Evolutionary conservation across 495 filamentous ascomycete species (phyloP).

Genomic region (Tuber aestivum): DNA sequence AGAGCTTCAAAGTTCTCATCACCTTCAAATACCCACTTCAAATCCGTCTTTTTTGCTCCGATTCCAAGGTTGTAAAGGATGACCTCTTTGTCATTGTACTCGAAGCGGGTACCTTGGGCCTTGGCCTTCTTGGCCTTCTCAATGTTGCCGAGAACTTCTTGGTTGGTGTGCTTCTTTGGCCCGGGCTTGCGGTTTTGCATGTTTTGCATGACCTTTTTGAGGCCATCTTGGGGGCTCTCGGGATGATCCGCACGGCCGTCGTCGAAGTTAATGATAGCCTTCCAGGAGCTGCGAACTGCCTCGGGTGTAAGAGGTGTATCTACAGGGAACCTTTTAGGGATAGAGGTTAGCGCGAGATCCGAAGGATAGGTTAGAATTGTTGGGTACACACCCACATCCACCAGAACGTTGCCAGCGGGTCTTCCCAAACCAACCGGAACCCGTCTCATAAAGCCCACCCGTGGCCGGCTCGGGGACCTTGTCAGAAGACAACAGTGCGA

Average conservation of each 20-base stretch:
- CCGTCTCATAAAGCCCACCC: conserved; percentile 90
- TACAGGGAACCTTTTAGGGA: conserved; percentile 64
- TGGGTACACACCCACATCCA: conserved; percentile 56
- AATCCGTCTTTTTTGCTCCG: conserved; percentile 86
- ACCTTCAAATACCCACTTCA: conserved; percentile 83
- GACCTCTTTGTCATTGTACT: conserved; percentile 76
- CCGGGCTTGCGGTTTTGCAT: conserved; percentile 49
- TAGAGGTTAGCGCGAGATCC: conserved; percentile 8
- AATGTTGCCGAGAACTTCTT: conserved; percentile 61
- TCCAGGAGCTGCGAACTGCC: conserved; percentile 70
- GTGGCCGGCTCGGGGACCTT: conserved; percentile 75
- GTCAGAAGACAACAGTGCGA: conserved; percentile 83
- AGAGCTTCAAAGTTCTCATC: conserved; percentile 84
- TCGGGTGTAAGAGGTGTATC: conserved; percentile 84
- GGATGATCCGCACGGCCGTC: conserved; percentile 88
- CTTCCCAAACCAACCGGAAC: conserved; percentile 84
- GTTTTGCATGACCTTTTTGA: conserved; percentile 88
- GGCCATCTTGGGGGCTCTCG: conserved; percentile 64
- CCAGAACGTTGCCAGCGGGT: conserved; percentile 94
- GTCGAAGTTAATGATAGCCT: conserved; percentile 77
- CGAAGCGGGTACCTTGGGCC: conserved; percentile 68
- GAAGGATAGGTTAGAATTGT: background rate
- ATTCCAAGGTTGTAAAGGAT: conserved; percentile 95
- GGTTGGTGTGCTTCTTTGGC: conserved; percentile 35
- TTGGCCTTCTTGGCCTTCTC: conserved; percentile 67